Conservation (phyloP, 768 basidiomycete genomes). For the Xerocomus brunneocitrinus region DNA sequence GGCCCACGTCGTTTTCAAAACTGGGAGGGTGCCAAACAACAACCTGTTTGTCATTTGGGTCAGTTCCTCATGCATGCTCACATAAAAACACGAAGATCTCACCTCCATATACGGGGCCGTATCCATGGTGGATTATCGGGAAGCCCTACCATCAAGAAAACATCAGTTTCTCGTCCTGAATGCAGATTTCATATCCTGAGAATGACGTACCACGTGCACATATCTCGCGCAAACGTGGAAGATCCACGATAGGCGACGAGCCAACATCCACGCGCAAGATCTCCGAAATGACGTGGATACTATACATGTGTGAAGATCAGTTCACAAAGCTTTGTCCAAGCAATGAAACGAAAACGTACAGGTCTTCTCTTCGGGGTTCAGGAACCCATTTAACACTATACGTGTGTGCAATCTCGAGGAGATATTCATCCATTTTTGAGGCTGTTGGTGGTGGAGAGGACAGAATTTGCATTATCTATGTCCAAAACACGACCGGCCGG, state of each 20-base stretch:
- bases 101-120: conserved; percentile 77
- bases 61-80: background rate
- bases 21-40: conserved; percentile 58
- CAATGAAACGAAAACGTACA: conserved; percentile 38
- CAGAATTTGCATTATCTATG: conserved; percentile 48
- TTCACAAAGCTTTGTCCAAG: background rate
- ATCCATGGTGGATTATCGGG: conserved; percentile 74
- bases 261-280: conserved; percentile 45
- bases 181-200: background rate
- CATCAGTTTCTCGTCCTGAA: background rate
- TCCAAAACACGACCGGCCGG: background rate
- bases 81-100: conserved; percentile 16
- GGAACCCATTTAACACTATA: conserved; percentile 60
- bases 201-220: conserved; percentile 54
- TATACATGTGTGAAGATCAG: conserved; percentile 22
- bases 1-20: conserved; percentile 55
- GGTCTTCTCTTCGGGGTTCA: conserved; percentile 54
- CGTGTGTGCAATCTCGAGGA: conserved; percentile 48
- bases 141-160: conserved; percentile 44
- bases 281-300: conserved; percentile 55
- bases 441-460: conserved; percentile 53
- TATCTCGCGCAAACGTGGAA: conserved; percentile 49
- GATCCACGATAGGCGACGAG: conserved; percentile 48
- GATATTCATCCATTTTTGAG: conserved; percentile 49
- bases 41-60: conserved; percentile 37